A percentile compares a stretch with the other conserved stretches of the same genome.
Evolutionary conservation across 2,329 filamentous ascomycete species (phyloP).

Genomic region (Hypomyces perniciosus): DNA sequence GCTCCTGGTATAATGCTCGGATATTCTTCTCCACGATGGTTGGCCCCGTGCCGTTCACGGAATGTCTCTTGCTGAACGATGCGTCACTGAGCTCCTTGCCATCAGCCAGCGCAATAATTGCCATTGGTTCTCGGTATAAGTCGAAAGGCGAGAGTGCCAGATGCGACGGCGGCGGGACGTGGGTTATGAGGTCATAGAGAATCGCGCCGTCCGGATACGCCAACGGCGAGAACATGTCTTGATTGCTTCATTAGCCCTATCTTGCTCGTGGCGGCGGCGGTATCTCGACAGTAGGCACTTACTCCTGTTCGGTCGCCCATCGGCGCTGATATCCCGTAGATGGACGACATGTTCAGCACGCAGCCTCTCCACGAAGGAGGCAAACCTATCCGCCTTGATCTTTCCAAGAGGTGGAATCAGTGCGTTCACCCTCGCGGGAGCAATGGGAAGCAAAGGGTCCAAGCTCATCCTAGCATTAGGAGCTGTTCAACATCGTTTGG

Average conservation of each 20-base stretch:
- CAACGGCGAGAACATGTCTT: conserved; percentile 90
- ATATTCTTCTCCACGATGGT: conserved; percentile 52
- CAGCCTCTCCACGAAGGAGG: conserved; percentile 70
- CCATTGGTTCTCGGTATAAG: conserved; percentile 75
- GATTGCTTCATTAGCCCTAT: conserved; percentile 13
- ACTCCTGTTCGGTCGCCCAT: conserved; percentile 82
- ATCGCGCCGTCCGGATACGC: conserved; percentile 82
- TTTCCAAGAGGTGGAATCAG: conserved; percentile 81
- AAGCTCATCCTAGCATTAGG: conserved; percentile 66
- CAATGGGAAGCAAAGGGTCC: conserved; percentile 84
- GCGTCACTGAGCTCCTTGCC: conserved; percentile 59
- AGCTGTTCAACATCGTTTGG: conserved; percentile 27
- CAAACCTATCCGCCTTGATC: conserved; percentile 76
- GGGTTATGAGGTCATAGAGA: conserved; percentile 80
- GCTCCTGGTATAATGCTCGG: conserved; percentile 56
- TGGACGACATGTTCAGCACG: conserved; percentile 75
- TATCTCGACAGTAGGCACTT: conserved; percentile 24
- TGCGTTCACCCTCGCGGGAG: conserved; percentile 84
- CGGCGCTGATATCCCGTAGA: conserved; percentile 78
- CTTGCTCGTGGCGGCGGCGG: conserved; percentile 11
- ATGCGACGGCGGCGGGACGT: conserved; percentile 73
- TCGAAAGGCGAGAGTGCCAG: conserved; percentile 82
- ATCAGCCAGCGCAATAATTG: conserved; percentile 80
- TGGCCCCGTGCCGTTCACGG: conserved; percentile 43
- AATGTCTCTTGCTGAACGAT: conserved; percentile 49